A percentile compares a stretch with the other conserved stretches of the same genome.
Conservation (phyloP, 1,284 basidiomycete species). For the Agaricales sp. region DNA sequence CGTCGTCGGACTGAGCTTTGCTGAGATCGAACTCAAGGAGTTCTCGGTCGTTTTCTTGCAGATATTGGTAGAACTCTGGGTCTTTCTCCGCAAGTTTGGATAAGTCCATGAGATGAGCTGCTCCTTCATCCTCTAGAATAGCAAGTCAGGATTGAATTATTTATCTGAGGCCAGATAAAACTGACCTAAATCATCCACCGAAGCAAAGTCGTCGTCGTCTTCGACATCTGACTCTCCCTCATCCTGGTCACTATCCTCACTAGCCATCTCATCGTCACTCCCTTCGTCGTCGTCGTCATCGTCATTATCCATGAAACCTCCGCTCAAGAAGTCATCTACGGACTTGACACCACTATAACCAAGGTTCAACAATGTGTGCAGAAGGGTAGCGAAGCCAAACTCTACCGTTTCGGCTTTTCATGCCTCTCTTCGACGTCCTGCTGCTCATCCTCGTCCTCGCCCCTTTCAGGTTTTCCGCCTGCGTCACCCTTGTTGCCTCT, state of each 20-base stretch:
- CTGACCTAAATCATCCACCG: conserved; percentile 51
- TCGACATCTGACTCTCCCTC: conserved; percentile 39
- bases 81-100: conserved; percentile 90
- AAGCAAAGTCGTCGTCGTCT: conserved; percentile 65
- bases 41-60: conserved; percentile 92
- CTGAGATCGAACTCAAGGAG: conserved; percentile 63
- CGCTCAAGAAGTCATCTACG: conserved; percentile 76
- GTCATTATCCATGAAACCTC: conserved; percentile 60
- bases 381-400: conserved; percentile 12
- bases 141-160: background rate
- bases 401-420: conserved; percentile 27
- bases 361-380: conserved; percentile 1
- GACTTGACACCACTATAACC: conserved; percentile 38
- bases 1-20: conserved; percentile 23
- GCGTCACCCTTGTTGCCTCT: conserved; percentile 36
- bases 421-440: conserved; percentile 22
- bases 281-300: conserved; percentile 33
- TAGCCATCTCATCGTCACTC: conserved; percentile 8
- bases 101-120: conserved; percentile 71
- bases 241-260: conserved; percentile 31
- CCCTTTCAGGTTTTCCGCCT: conserved; percentile 22
- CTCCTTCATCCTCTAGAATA: conserved; percentile 46
- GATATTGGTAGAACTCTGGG: conserved; percentile 97
- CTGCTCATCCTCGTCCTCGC: conserved; percentile 27
- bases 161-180: background rate